Conservation (phyloP, 495 filamentous ascomycete genomes). For the Lophium mytilinum region DNA sequence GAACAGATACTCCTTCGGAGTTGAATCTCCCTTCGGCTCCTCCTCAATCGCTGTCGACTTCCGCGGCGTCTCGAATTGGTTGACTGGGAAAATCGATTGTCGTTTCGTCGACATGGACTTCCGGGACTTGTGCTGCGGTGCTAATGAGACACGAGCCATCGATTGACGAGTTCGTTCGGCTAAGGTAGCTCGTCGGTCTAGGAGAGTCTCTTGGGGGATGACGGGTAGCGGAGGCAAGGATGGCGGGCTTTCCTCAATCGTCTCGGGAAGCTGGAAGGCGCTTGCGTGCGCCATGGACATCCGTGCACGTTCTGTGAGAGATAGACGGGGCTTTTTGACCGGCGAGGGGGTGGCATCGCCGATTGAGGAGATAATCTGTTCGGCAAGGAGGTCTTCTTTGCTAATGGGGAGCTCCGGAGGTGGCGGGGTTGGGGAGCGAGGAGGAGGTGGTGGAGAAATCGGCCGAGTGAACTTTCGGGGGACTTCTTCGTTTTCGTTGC, state of each 20-base stretch:
- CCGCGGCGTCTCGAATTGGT: slow-evolving; percentile 54
- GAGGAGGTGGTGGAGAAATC: slow-evolving; percentile 2
- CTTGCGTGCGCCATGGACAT: slow-evolving; percentile 36
- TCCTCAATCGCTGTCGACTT: slow-evolving; percentile 21
- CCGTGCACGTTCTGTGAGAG: slow-evolving; percentile 38
- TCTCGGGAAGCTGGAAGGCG: slow-evolving; percentile 6
- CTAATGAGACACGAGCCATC: slow-evolving; percentile 40
- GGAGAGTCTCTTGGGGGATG: background rate
- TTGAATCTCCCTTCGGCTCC: slow-evolving; percentile 33
- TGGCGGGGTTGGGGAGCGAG: slow-evolving; percentile 9
- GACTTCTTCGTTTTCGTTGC: background rate
- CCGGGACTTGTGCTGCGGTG: slow-evolving; percentile 4
- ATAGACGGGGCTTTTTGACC: slow-evolving; percentile 26
- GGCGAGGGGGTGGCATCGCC: slow-evolving; percentile 34
- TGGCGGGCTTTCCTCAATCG: slow-evolving; percentile 18
- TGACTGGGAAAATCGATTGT: slow-evolving; percentile 48
- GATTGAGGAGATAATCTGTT: slow-evolving; percentile 33
- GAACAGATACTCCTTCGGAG: slow-evolving; percentile 52
- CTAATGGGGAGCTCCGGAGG: slow-evolving; percentile 6
- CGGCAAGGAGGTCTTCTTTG: slow-evolving; percentile 25
- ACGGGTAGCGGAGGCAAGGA: background rate
- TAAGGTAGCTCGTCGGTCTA: slow-evolving; percentile 34
- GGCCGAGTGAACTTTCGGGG: background rate
- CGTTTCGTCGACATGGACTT: slow-evolving; percentile 9
- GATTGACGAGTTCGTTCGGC: slow-evolving; percentile 72